These are phyloP conservation scores for Fusarium sp. DNA, from an alignment of 2,329 filamentous ascomycete species.

Conservation along the genomic window DNA sequence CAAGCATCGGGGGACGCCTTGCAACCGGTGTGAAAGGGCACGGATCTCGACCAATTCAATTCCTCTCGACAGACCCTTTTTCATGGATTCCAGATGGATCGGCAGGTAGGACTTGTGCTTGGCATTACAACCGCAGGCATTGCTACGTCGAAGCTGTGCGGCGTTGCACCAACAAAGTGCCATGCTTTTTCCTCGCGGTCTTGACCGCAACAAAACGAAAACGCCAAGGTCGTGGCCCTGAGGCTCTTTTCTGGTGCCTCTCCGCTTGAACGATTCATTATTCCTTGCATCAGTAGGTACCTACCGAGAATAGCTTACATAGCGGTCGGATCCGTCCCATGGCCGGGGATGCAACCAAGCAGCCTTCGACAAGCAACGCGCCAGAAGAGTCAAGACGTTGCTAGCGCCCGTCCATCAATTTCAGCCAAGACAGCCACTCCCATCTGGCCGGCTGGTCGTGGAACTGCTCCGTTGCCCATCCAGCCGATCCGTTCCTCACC, in stretches of 20 bases:
- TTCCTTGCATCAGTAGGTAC: slow-evolving; percentile 16
- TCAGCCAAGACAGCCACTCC: slow-evolving; percentile 1
- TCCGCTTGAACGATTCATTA: slow-evolving; percentile 24
- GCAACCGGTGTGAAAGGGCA: slow-evolving; percentile 18
- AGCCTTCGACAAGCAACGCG: slow-evolving; percentile 9
- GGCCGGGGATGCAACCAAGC: background rate
- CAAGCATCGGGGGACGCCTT: slow-evolving; percentile 15
- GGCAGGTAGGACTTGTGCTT: slow-evolving; percentile 13
- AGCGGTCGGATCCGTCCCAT: slow-evolving; percentile 7
- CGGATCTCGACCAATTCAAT: slow-evolving; percentile 16
- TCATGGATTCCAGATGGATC: slow-evolving; percentile 24
- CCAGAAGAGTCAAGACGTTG: slow-evolving; percentile 34
- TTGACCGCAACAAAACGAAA: background rate
- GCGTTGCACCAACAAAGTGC: slow-evolving; percentile 17
- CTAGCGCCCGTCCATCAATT: slow-evolving; percentile 36
- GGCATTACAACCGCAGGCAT: slow-evolving; percentile 4
- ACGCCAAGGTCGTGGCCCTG: background rate
- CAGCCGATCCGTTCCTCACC: slow-evolving; percentile 17
- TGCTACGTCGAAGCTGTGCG: slow-evolving; percentile 17
- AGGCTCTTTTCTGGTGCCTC: slow-evolving; percentile 8
- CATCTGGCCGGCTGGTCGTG: slow-evolving; percentile 11
- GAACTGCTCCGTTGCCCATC: slow-evolving; percentile 18
- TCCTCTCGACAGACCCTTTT: slow-evolving; percentile 2
- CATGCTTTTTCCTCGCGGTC: background rate
- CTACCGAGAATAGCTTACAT: slow-evolving; percentile 24